Evolutionary conservation across 495 filamentous ascomycete genomes (phyloP), one percentile per base, ranked within the genome.

Genomic region (Pseudevernia furfuracea): DNA sequence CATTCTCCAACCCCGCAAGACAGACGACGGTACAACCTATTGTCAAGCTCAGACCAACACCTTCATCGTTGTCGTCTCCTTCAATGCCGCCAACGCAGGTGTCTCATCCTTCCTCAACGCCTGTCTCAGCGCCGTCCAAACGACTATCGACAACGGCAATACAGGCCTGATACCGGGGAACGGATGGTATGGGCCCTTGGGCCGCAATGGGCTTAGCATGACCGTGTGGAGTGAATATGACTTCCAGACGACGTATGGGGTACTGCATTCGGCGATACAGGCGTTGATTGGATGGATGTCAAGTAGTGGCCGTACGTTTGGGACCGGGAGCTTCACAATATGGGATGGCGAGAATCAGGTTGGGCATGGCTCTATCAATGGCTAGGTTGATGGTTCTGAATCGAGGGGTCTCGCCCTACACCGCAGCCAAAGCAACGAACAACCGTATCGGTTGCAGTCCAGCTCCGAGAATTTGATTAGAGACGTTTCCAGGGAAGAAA

Each of bases 11-110:
- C 6, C 28, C 4, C 52, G 52, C 15, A 55, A 55, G 21, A 1
- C 0, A 0, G 15, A 43, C 36, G 57, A 59, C 15, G 36, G 28
- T 21, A 41, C 37, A 25, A 59, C 57, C 36, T 59, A 59, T 41
- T 59, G 60, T 39, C 25, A 62, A 34, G 37, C 60, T 28, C 49
- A 62, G 8, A 49, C 49, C 43, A 62, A 49, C n/a, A 28, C 14
- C 48, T 53, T 62, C 21, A 25, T 38, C 41, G 28, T 55, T 8
- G 41, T 44, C 46, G 17, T 62, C 19, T 25, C 43, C 34, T 23
- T 32, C 17, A 19, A 23, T 34, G n/a, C 15, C 28, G 39, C 39
- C 8, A 38, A 39, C 46, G 17, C 37, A 25, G 39, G 8, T 4
- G 32, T 62, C 30, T 28, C 23, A 19, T 17, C 44, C 6, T 52